Percentiles rank a stretch among this genome's conserved stretches.
These are phyloP conservation scores for Euptelea pleiosperma DNA, from an alignment of 164 flowering plant species.

Conservation along the genomic window DNA sequence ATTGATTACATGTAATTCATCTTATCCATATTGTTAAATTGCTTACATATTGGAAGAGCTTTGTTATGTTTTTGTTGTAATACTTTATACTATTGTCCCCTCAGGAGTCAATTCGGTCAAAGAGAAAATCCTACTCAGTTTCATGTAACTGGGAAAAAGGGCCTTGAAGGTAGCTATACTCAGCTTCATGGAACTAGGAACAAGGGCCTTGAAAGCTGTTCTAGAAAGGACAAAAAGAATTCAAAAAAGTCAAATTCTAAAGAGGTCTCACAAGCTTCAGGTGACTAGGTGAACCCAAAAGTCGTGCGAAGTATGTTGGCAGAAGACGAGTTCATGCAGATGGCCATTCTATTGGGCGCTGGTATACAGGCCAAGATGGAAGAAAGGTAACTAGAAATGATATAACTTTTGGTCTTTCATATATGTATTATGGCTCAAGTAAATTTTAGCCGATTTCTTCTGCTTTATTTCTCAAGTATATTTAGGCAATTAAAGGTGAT, in stretches of 20 bases:
- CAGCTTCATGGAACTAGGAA: slow-evolving; percentile 22
- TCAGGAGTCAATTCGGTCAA: slow-evolving; percentile 70
- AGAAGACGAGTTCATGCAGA: slow-evolving; percentile 59
- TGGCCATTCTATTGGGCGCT: slow-evolving; percentile 52
- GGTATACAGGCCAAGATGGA: slow-evolving; percentile 67
- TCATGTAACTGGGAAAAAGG: slow-evolving; percentile 19
- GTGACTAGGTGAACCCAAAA: slow-evolving; percentile 58
- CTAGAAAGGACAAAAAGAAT: slow-evolving; percentile 34
- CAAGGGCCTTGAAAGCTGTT: slow-evolving; percentile 16
- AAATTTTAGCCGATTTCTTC: not conserved
- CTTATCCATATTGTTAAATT: not conserved
- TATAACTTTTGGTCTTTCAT: not conserved
- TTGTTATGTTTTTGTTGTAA: slow-evolving; percentile 2
- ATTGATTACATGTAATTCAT: slow-evolving; percentile 70
- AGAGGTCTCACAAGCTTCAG: slow-evolving; percentile 33
- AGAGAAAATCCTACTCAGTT: slow-evolving; percentile 28
- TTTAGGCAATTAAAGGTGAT: too few relatives aligned
- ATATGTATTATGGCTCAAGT: not conserved
- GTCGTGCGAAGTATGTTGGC: slow-evolving; percentile 51
- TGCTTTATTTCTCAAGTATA: not conserved
- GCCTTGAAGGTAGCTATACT: slow-evolving; percentile 19
- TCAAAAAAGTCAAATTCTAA: slow-evolving; percentile 27
- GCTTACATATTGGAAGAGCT: not conserved
- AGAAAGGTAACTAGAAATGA: slow-evolving; percentile 49
- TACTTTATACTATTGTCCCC: slow-evolving; percentile 5